Conservation (phyloP, 257 asterid species). For the Cynanchum wilfordii region DNA sequence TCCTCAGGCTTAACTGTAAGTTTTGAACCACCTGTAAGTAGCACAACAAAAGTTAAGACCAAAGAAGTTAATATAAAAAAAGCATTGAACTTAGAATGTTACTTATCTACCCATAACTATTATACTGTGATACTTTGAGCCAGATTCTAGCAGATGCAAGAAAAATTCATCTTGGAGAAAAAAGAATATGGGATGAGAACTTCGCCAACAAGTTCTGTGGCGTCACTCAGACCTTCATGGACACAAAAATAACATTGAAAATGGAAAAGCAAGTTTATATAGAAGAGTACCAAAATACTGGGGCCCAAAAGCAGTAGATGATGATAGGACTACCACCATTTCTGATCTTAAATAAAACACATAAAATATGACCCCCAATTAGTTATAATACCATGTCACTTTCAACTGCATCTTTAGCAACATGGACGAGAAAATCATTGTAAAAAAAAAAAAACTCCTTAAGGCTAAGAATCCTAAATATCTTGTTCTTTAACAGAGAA, state of each 20-base stretch:
- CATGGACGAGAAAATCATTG: background rate
- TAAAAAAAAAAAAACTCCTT: background rate
- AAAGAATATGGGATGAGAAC: background rate
- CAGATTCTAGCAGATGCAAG: background rate
- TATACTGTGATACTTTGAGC: background rate
- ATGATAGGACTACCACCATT: background rate
- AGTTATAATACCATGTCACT: background rate
- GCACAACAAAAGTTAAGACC: slow-evolving; percentile 8
- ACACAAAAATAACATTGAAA: no score
- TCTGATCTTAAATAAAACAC: background rate
- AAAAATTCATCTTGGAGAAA: background rate
- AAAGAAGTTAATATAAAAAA: background rate
- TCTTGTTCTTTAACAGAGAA: background rate
- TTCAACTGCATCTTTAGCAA: background rate
- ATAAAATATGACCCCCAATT: background rate
- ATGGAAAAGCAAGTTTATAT: no score
- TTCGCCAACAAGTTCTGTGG: background rate
- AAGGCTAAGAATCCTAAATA: background rate
- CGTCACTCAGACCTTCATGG: background rate
- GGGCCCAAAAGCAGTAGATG: background rate
- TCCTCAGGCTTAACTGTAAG: slow-evolving; percentile 50
- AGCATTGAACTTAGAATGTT: background rate
- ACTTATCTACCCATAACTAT: background rate
- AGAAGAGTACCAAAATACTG: no score
- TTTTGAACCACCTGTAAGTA: slow-evolving; percentile 62